A percentile compares a stretch with the other conserved stretches of the same genome.
Evolutionary conservation across 768 basidiomycete species (phyloP).

Genomic region (Leccinum ochraceum): DNA sequence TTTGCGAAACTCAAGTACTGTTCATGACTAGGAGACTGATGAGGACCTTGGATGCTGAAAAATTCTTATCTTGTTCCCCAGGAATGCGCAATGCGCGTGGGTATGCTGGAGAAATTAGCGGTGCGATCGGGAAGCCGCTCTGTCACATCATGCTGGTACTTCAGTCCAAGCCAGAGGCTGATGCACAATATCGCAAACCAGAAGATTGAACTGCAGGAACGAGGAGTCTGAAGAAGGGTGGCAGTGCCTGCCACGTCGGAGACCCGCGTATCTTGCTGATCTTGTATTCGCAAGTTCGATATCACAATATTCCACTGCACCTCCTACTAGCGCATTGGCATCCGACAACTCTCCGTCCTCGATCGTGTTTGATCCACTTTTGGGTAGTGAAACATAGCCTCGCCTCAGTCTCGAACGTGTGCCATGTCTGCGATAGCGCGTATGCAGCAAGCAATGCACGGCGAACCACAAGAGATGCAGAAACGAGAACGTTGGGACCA

Average conservation of each 20-base stretch:
- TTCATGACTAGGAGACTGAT: too few species aligned
- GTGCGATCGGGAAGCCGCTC: too few species aligned
- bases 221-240: not conserved
- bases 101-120: too few species aligned
- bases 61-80: too few species aligned
- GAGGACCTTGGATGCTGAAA: too few species aligned
- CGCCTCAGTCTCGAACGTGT: not conserved
- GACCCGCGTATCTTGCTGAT: not conserved
- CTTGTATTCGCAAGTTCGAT: not conserved
- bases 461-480: constrained; percentile 11
- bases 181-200: constrained; percentile 9
- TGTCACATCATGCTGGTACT: not conserved
- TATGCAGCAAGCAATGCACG: not conserved
- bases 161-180: constrained; percentile 4
- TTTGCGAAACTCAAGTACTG: too few species aligned
- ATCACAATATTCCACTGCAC: not conserved
- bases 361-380: constrained; percentile 4
- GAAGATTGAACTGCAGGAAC: not conserved
- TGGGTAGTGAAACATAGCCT: constrained; percentile 11
- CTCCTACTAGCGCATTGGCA: not conserved
- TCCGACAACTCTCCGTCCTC: not conserved
- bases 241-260: not conserved
- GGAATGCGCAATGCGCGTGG: too few species aligned
- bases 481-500: constrained; percentile 11
- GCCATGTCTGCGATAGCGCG: too few species aligned